Percentiles rank a stretch among this genome's conserved stretches.
phyloP scores from a whole-genome alignment of 257 asterid species.

The Knoxia roxburghii region DNA sequence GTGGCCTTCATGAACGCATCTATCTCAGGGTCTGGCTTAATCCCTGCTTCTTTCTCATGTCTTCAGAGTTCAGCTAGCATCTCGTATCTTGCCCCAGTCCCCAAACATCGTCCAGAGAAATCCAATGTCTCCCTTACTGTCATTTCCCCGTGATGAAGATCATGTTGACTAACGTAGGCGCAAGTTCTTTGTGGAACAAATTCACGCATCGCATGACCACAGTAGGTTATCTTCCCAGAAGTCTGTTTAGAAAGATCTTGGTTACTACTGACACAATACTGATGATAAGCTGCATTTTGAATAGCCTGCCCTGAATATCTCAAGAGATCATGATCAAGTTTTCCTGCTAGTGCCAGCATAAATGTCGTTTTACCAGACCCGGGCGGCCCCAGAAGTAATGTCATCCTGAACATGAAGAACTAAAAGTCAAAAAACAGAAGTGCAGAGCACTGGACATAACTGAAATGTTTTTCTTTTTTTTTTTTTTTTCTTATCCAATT shows the following conservation, averaged over 20 bases:
- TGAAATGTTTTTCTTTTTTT: background rate
- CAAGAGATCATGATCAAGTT: slow-evolving; percentile 10
- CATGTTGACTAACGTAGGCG: slow-evolving; percentile 82
- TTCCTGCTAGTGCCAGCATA: slow-evolving; percentile 78
- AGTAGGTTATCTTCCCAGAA: slow-evolving; percentile 56
- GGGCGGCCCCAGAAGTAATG: slow-evolving; percentile 98
- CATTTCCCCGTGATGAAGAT: slow-evolving; percentile 91
- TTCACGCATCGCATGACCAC: slow-evolving; percentile 78
- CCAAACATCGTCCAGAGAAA: slow-evolving; percentile 85
- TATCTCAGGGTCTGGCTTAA: slow-evolving; percentile 81
- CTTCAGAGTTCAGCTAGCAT: slow-evolving; percentile 74
- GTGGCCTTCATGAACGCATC: slow-evolving; percentile 96
- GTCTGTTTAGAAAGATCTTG: slow-evolving; percentile 2
- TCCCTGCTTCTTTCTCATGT: slow-evolving; percentile 72
- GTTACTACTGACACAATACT: too few relatives aligned
- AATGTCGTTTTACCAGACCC: slow-evolving; percentile 82
- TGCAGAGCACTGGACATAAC: background rate
- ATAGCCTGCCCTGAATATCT: too few relatives aligned
- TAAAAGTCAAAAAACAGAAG: background rate
- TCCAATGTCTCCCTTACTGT: slow-evolving; percentile 81
- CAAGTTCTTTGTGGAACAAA: slow-evolving; percentile 88
- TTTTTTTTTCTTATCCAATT: too few relatives aligned
- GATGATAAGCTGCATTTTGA: too few relatives aligned
- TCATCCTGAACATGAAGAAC: slow-evolving; percentile 45
- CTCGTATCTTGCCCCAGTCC: slow-evolving; percentile 82